A percentile compares a stretch with the other conserved stretches of the same genome.
phyloP scores from a whole-genome alignment of 1,284 basidiomycete genomes.

The Abortiporus biennis region DNA sequence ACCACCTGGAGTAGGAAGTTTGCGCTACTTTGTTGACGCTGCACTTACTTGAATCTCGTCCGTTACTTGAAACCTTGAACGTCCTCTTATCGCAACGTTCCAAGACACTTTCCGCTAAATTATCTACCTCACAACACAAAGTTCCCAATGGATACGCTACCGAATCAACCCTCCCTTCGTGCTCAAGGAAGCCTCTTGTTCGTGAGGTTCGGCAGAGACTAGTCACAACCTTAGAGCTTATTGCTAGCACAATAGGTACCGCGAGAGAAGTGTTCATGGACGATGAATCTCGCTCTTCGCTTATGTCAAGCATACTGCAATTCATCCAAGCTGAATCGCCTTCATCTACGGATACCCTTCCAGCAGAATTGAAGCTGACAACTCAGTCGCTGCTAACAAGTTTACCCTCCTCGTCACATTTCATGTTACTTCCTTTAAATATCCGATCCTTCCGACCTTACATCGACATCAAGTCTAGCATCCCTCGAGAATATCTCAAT shows the following conservation, averaged over 20 bases:
- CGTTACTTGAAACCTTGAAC: conserved; percentile 64
- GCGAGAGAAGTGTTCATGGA: conserved; percentile 49
- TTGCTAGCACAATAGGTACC: conserved; percentile 49
- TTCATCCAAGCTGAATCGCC: conserved; percentile 48
- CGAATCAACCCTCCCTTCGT: conserved; percentile 11
- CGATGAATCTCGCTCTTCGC: conserved; percentile 28
- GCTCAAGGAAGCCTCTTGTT: conserved; percentile 27
- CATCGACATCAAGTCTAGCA: conserved; percentile 55
- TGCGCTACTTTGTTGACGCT: conserved; percentile 76
- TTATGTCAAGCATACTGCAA: conserved; percentile 49
- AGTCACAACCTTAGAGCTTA: conserved; percentile 42
- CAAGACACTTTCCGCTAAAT: conserved; percentile 50
- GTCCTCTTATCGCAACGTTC: conserved; percentile 70
- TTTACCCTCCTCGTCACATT: conserved; percentile 68
- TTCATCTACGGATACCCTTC: conserved; percentile 26
- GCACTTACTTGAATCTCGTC: conserved; percentile 78
- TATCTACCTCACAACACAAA: conserved; percentile 25
- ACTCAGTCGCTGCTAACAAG: conserved; percentile 55
- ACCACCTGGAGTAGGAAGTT: conserved; percentile 42
- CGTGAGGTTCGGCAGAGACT: conserved; percentile 48
- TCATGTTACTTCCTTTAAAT: conserved; percentile 56
- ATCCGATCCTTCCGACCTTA: conserved; percentile 70
- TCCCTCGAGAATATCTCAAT: conserved; percentile 40
- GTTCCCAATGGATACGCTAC: conserved; percentile 30
- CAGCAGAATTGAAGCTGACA: conserved; percentile 52